phyloP scores from a whole-genome alignment of 169 alveolate species.

The Plasmodium coatneyi region DNA sequence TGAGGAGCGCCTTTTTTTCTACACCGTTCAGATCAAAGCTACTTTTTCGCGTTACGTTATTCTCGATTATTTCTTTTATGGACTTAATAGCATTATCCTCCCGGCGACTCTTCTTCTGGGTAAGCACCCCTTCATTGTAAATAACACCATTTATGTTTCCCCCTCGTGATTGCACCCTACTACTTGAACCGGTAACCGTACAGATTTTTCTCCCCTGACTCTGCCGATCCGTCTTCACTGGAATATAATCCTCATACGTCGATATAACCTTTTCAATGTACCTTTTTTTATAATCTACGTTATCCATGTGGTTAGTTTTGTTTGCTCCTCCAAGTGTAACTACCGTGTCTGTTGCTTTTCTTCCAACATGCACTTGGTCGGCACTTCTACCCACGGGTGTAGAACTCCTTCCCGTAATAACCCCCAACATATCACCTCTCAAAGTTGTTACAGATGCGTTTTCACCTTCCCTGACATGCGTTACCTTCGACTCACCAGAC shows the following conservation, averaged over 20 bases:
- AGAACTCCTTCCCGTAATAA: background rate
- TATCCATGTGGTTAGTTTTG: background rate
- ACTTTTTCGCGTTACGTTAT: background rate
- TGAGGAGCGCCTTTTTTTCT: conserved; percentile 16
- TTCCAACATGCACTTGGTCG: background rate
- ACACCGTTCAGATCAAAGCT: background rate
- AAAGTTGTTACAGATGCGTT: background rate
- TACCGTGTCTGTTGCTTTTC: background rate
- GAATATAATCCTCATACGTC: conserved; percentile 17
- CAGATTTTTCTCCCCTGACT: background rate
- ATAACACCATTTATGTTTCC: background rate
- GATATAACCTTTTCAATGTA: conserved; percentile 29
- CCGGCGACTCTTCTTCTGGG: background rate
- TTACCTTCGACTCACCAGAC: background rate
- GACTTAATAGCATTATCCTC: conserved; percentile 1
- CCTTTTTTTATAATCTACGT: conserved; percentile 17
- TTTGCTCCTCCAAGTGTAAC: background rate
- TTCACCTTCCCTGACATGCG: background rate
- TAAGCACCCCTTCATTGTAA: background rate
- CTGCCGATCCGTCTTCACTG: background rate
- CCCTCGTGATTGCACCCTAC: background rate
- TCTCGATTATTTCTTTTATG: conserved; percentile 41
- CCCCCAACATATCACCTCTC: background rate
- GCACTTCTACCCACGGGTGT: background rate
- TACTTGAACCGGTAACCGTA: background rate